Evolutionary conservation across 768 basidiomycete species (phyloP).

Genomic region (Suillus subluteus): DNA sequence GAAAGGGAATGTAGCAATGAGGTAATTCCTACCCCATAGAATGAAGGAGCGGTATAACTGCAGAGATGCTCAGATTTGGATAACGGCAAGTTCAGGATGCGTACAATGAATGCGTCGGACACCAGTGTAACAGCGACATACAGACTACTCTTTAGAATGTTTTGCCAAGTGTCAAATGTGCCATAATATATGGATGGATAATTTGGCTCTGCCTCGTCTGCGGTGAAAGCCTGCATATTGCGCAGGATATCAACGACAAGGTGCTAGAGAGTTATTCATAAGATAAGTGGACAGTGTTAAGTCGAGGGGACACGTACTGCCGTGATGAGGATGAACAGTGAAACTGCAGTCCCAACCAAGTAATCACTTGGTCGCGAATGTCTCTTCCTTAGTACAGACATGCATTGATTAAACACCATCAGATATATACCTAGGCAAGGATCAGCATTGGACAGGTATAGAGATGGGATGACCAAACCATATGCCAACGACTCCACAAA

Average conservation of each 20-base stretch:
- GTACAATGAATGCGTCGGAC: constrained; percentile 33
- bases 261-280: constrained; percentile 22
- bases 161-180: constrained; percentile 22
- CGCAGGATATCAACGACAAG: constrained; percentile 28
- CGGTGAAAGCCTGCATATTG: constrained; percentile 28
- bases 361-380: constrained; percentile 17
- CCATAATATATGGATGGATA: constrained; percentile 24
- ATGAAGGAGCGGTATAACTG: constrained; percentile 30
- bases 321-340: constrained; percentile 17
- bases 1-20: constrained; percentile 23
- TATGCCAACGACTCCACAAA: constrained; percentile 17
- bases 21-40: constrained; percentile 27
- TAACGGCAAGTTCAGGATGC: not conserved
- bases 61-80: not conserved
- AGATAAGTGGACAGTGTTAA: not conserved
- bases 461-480: constrained; percentile 10
- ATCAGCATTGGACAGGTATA: not conserved
- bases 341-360: constrained; percentile 17
- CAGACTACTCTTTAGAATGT: constrained; percentile 26
- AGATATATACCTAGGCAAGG: constrained; percentile 12
- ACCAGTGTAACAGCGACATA: constrained; percentile 29
- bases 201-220: constrained; percentile 15
- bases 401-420: constrained; percentile 17
- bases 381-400: constrained; percentile 15
- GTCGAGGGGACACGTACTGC: constrained; percentile 11